Conservation (phyloP, 1,139 yeast genomes). For the Blastobotrys malaysiensis region DNA sequence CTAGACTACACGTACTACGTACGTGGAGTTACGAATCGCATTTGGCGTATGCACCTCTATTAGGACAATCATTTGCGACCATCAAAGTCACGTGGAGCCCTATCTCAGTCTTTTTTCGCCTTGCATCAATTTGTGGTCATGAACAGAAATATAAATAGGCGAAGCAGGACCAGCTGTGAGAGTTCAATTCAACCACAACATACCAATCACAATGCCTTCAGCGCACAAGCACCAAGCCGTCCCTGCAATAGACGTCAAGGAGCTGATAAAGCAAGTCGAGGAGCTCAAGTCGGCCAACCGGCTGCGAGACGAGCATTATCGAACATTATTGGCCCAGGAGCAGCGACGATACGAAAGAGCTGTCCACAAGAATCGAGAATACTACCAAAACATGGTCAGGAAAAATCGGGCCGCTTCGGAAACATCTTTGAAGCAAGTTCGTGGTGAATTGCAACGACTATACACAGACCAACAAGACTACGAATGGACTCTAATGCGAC, state of each 20-base stretch:
- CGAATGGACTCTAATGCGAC: neutral
- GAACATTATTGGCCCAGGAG: neutral
- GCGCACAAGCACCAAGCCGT: neutral
- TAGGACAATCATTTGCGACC: neutral
- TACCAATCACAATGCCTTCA: neutral
- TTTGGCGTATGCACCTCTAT: neutral
- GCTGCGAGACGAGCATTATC: neutral
- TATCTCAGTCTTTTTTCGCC: neutral
- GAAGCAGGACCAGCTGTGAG: neutral
- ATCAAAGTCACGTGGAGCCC: neutral
- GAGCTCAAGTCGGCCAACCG: neutral
- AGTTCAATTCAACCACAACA: neutral
- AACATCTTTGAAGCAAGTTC: neutral
- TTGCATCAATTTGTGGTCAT: neutral
- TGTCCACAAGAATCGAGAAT: conserved; percentile 2
- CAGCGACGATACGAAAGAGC: neutral
- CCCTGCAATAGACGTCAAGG: conserved; percentile 3
- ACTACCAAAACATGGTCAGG: neutral
- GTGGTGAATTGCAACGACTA: neutral
- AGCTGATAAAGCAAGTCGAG: conserved; percentile 7
- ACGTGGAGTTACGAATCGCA: neutral
- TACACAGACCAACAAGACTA: conserved; percentile 15
- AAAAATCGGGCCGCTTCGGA: neutral
- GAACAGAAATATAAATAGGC: neutral
- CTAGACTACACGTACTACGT: neutral